Evolutionary conservation across 1,284 basidiomycete genomes (phyloP).

Genomic region (Veloporphyrellus conicus): DNA sequence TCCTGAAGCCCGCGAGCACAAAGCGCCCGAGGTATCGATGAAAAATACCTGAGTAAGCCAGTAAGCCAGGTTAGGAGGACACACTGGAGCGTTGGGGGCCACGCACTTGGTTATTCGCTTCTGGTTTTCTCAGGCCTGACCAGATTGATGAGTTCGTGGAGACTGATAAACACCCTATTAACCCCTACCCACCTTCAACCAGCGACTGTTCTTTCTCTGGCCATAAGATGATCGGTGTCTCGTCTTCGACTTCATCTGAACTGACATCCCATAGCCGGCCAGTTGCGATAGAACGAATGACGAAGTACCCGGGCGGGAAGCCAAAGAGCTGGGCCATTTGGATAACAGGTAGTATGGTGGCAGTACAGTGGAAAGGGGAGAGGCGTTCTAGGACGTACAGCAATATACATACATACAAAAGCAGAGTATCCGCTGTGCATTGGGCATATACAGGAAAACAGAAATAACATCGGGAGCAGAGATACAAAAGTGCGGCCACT

Average conservation of each 20-base stretch:
- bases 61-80: not conserved
- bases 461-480: not conserved
- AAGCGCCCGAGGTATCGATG: constrained; percentile 66
- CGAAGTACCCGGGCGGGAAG: constrained; percentile 74
- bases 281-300: constrained; percentile 60
- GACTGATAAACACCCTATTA: no score
- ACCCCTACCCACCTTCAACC: constrained; percentile 55
- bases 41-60: constrained; percentile 60
- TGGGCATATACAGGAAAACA: not conserved
- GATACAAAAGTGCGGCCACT: no score
- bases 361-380: not conserved
- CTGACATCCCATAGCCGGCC: constrained; percentile 62
- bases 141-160: constrained; percentile 11
- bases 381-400: not conserved
- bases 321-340: constrained; percentile 39
- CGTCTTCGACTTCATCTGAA: constrained; percentile 56
- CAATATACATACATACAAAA: not conserved
- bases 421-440: no score
- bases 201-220: constrained; percentile 67
- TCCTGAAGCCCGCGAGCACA: constrained; percentile 73
- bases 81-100: not conserved
- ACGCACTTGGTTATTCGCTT: constrained; percentile 68
- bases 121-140: constrained; percentile 59
- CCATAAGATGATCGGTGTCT: constrained; percentile 61
- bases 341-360: not conserved